Percentiles rank a stretch among this genome's conserved stretches.
Evolutionary conservation across 768 basidiomycete species (phyloP).

Genomic region (Termitomyces sp.): DNA sequence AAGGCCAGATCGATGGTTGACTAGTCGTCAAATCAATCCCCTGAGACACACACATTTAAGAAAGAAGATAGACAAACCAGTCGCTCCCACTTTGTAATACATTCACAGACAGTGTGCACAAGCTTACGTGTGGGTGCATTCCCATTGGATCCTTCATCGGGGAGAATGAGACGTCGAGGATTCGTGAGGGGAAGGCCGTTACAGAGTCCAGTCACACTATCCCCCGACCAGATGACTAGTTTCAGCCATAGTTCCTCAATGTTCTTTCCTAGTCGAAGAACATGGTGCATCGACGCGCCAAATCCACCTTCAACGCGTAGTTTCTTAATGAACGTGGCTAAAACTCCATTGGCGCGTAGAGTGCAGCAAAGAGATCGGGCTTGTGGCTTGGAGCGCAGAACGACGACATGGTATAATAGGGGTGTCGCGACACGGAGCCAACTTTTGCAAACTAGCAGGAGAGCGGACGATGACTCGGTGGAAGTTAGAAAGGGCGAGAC

Average conservation of each 20-base stretch:
- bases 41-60: not conserved
- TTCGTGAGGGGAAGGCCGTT: not conserved
- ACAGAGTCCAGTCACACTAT: slow-evolving; percentile 3
- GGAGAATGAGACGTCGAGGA: slow-evolving; percentile 1
- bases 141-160: not conserved
- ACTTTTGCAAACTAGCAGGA: slow-evolving; percentile 16
- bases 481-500: slow-evolving; percentile 2
- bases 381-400: slow-evolving; percentile 20
- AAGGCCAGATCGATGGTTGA: not conserved
- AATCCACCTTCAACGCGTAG: slow-evolving; percentile 21
- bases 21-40: not conserved
- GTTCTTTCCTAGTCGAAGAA: slow-evolving; percentile 1
- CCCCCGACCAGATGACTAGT: not conserved
- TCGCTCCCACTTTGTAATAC: not conserved
- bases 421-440: slow-evolving; percentile 22
- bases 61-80: not conserved
- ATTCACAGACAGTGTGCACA: not conserved
- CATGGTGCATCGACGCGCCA: slow-evolving; percentile 7
- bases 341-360: slow-evolving; percentile 9
- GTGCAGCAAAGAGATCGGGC: slow-evolving; percentile 14
- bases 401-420: slow-evolving; percentile 19
- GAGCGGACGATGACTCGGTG: slow-evolving; percentile 2
- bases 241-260: slow-evolving; percentile 2
- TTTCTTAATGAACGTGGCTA: slow-evolving; percentile 20
- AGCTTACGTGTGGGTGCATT: slow-evolving; percentile 1